Evolutionary conservation across 163 green algal genomes (phyloP), one percentile per base, ranked within the genome.

Genomic region (Picocystis sp.): DNA sequence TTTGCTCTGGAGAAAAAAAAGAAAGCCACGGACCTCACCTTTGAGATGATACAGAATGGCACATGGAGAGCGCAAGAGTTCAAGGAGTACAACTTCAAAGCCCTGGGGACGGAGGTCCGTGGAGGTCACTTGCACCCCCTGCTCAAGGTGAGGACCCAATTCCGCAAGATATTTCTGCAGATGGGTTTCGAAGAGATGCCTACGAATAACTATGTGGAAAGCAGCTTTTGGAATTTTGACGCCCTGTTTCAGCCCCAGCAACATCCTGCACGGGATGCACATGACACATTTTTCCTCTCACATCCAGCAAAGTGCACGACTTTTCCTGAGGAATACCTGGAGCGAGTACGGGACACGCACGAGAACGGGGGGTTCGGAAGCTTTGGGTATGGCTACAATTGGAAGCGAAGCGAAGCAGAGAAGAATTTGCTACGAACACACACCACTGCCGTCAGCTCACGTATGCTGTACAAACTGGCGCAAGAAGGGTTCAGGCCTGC

Each of bases 351-450:
- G 69, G 56, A 72, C 48, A 77, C 80, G 17, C 90, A 99, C 67
- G 77, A 99, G 65, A 49, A 61, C 2, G 90, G 90, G 29, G 90
- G 87, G 45, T 90, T 82, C 60, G 90, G 88, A 43, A 92, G 76
- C 33, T 61, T 64, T 2, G 90, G 90, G 54, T 98, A 99, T 67
- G 81, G 83, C 17, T 93, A 89, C 70, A 71, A 76, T 57, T 99
- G 91, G 91, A 92, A 92, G 65, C 58, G 68, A 12, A 65, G 71
- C 19, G 91, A 99, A 57, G 84, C 86, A 8, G 75, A 95, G 69
- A 99, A 99, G 85, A 99, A 99, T 71, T 76, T 99, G 61, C 79
- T 99, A 62, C 63, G 91, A 52, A 99, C 91, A 14, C 91, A 99
- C 80, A 99, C 91, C 15, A 99, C 91, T 2, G 91, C 91, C 3